phyloP scores from a whole-genome alignment of 495 filamentous ascomycete species.

The Podospora tetraspora region DNA sequence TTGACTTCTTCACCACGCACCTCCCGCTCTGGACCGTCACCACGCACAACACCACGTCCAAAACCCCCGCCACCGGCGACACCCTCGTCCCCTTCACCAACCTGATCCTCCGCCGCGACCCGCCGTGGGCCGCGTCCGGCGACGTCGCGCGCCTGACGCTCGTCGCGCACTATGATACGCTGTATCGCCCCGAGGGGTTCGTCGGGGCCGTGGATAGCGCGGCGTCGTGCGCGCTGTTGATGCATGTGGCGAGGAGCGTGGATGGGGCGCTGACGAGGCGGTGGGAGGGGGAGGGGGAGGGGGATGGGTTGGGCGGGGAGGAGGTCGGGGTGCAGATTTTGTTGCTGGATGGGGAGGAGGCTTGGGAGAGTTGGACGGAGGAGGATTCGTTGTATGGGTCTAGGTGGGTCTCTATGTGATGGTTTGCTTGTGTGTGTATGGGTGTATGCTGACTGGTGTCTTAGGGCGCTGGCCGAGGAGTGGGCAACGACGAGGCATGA shows the following conservation, averaged over 20 bases:
- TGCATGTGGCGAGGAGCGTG: conserved; percentile 77
- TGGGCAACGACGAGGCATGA: conserved; percentile 24
- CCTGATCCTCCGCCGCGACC: conserved; percentile 82
- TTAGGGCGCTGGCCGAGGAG: conserved; percentile 25
- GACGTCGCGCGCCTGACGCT: conserved; percentile 77
- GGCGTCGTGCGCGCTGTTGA: conserved; percentile 84
- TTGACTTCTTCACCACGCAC: conserved; percentile 64
- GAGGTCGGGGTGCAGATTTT: conserved; percentile 83
- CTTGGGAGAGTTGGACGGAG: conserved; percentile 71
- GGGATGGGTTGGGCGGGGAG: conserved; percentile 53
- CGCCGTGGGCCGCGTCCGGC: conserved; percentile 67
- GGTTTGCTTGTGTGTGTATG: background rate
- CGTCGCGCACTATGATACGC: conserved; percentile 92
- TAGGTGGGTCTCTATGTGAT: conserved; percentile 40
- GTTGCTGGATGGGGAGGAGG: conserved; percentile 91
- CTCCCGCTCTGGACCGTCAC: conserved; percentile 75
- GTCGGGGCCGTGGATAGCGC: conserved; percentile 93
- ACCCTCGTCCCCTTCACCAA: conserved; percentile 77
- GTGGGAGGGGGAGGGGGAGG: conserved; percentile 62
- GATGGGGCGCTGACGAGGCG: conserved; percentile 73
- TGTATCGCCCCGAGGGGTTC: conserved; percentile 76
- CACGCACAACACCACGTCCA: conserved; percentile 81
- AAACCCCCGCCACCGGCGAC: conserved; percentile 65
- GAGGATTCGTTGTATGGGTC: conserved; percentile 84
- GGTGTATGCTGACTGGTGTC: conserved; percentile 1